Evolutionary conservation across 805 yeast genomes (phyloP).

Genomic region (Lipomyces starkeyi): DNA sequence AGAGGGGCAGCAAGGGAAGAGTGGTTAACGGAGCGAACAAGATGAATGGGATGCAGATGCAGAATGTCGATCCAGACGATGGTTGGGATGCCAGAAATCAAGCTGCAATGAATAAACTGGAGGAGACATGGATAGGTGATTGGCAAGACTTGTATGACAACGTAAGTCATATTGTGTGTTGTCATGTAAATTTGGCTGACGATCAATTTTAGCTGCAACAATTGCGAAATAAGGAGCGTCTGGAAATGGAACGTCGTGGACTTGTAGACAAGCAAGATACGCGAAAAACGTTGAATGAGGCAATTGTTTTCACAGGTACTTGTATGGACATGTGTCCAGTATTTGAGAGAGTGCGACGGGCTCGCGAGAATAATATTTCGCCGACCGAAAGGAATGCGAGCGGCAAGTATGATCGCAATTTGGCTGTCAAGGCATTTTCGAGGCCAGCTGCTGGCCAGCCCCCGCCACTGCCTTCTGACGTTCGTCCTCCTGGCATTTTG

Average conservation of each 20-base stretch:
- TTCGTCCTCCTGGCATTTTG: slow-evolving; percentile 85
- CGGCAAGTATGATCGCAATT: slow-evolving; percentile 59
- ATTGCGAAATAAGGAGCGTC: slow-evolving; percentile 37
- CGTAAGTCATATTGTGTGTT: slow-evolving; percentile 24
- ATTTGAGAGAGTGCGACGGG: slow-evolving; percentile 86
- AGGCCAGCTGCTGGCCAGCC: slow-evolving; percentile 99
- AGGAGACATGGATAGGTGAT: slow-evolving; percentile 54
- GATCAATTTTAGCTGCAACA: slow-evolving; percentile 22
- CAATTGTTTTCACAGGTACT: slow-evolving; percentile 84
- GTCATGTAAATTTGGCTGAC: not conserved
- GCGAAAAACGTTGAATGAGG: slow-evolving; percentile 83
- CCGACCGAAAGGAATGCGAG: slow-evolving; percentile 73
- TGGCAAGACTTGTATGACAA: slow-evolving; percentile 71
- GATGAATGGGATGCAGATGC: not conserved
- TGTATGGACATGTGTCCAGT: slow-evolving; percentile 95
- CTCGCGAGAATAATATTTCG: slow-evolving; percentile 84
- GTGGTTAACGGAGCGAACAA: not conserved
- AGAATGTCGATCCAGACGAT: slow-evolving; percentile 15
- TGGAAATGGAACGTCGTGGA: slow-evolving; percentile 51
- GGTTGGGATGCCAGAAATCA: slow-evolving; percentile 36
- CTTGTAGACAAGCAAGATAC: slow-evolving; percentile 86
- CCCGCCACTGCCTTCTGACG: slow-evolving; percentile 97
- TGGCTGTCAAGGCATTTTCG: slow-evolving; percentile 89
- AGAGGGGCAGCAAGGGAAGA: not conserved
- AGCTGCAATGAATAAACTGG: slow-evolving; percentile 51